Percentiles rank a stretch among this genome's conserved stretches.
Conservation (phyloP, 805 yeast genomes). For the Myxozyma neotropica region DNA sequence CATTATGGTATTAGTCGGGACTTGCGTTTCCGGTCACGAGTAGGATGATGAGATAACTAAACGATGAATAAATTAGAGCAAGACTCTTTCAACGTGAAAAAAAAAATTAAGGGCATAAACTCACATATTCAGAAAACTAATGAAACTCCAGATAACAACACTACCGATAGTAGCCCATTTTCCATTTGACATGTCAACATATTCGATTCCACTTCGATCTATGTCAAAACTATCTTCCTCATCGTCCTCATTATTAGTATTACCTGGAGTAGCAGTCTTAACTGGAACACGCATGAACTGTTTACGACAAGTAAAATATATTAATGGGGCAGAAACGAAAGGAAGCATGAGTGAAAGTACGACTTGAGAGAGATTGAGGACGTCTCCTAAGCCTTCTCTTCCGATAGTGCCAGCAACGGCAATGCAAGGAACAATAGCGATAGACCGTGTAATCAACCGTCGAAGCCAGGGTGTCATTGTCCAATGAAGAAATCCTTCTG, state of each 20-base stretch:
- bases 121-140: slow-evolving; percentile 71
- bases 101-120: neutral
- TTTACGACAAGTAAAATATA: slow-evolving; percentile 75
- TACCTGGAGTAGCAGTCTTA: neutral
- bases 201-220: slow-evolving; percentile 11
- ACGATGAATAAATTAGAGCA: too few species aligned
- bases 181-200: slow-evolving; percentile 52
- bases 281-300: slow-evolving; percentile 56
- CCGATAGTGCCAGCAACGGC: slow-evolving; percentile 73
- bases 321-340: slow-evolving; percentile 79
- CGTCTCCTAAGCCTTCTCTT: slow-evolving; percentile 65
- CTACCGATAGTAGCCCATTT: slow-evolving; percentile 59
- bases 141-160: slow-evolving; percentile 66
- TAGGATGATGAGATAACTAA: slow-evolving; percentile 48
- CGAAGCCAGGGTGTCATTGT: slow-evolving; percentile 76
- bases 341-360: slow-evolving; percentile 80
- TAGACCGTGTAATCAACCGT: slow-evolving; percentile 71
- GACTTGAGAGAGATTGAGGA: slow-evolving; percentile 85
- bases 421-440: slow-evolving; percentile 81
- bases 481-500: slow-evolving; percentile 90
- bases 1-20: neutral
- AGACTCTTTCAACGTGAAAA: neutral
- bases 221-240: slow-evolving; percentile 20
- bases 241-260: slow-evolving; percentile 2
- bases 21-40: slow-evolving; percentile 49